These are phyloP conservation scores for Aspergillus japonicus DNA, from an alignment of 2,329 filamentous ascomycete species.

Conservation along the genomic window DNA sequence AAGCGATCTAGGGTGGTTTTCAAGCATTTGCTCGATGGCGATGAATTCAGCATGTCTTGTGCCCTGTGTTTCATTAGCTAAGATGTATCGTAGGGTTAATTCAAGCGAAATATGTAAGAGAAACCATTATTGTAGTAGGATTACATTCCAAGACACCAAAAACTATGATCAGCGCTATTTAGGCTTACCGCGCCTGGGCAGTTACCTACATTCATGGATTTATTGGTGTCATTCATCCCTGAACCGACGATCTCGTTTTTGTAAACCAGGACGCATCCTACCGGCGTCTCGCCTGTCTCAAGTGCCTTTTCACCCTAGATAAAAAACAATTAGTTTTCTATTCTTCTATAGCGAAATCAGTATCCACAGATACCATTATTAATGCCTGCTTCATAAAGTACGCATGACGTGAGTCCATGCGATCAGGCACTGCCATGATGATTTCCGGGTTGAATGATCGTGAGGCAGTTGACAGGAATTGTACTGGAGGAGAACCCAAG, in stretches of 20 bases:
- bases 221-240: slow-evolving; percentile 97
- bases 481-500: too few relatives aligned
- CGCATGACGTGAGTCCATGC: slow-evolving; percentile 43
- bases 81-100: neutral
- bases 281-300: slow-evolving; percentile 84
- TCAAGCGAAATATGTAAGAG: neutral
- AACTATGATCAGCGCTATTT: neutral
- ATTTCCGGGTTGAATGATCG: neutral
- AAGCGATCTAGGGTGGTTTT: slow-evolving; percentile 64
- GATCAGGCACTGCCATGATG: neutral
- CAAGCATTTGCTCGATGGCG: slow-evolving; percentile 68
- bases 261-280: slow-evolving; percentile 91
- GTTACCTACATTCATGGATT: slow-evolving; percentile 64
- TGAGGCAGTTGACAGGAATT: neutral
- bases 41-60: slow-evolving; percentile 96
- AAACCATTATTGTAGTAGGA: neutral
- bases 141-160: too few relatives aligned
- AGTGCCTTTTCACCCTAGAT: slow-evolving; percentile 81
- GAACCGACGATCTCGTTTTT: slow-evolving; percentile 74
- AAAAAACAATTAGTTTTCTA: neutral
- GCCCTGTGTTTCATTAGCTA: slow-evolving; percentile 55
- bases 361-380: slow-evolving; percentile 64
- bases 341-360: slow-evolving; percentile 4
- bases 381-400: slow-evolving; percentile 82
- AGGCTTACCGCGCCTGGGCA: neutral